Conservation (phyloP, 306 rosid genomes). For the Lotus japonicus region DNA sequence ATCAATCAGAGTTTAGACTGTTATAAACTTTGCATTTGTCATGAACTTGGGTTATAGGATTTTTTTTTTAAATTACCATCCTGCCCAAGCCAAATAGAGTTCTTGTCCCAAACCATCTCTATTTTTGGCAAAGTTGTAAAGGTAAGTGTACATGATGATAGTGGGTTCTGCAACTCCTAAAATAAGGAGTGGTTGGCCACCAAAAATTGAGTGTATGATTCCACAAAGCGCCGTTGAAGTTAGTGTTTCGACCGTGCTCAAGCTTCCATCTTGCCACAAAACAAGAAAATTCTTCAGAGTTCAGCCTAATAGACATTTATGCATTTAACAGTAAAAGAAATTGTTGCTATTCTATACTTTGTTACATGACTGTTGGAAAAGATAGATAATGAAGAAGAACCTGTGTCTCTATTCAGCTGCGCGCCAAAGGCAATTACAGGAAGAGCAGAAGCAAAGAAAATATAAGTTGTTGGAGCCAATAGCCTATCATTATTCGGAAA, state of each 20-base stretch:
- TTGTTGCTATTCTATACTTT: too few relatives aligned
- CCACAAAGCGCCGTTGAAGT: constrained; percentile 71
- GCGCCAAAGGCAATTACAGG: constrained; percentile 64
- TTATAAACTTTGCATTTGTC: neutral
- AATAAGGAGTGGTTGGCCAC: constrained; percentile 71
- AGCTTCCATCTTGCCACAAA: neutral
- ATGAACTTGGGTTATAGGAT: neutral
- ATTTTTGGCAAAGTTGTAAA: constrained; percentile 55
- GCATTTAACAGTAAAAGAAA: too few relatives aligned
- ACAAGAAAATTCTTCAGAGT: neutral
- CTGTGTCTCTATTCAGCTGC: constrained; percentile 53
- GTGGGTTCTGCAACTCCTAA: constrained; percentile 93
- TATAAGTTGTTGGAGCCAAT: constrained; percentile 54
- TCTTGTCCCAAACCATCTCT: constrained; percentile 40
- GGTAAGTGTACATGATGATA: constrained; percentile 66
- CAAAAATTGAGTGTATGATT: constrained; percentile 66
- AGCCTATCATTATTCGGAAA: constrained; percentile 26
- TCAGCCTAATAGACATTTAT: neutral
- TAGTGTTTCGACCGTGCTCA: constrained; percentile 8
- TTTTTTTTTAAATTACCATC: constrained; percentile 41
- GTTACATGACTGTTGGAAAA: too few relatives aligned
- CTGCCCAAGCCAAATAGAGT: constrained; percentile 73
- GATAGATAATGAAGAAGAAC: constrained; percentile 16
- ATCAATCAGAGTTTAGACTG: neutral
- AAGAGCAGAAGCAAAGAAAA: constrained; percentile 65